Base-by-base conservation (phyloP, 768 basidiomycete genomes). In the Trametes coccinea region DNA sequence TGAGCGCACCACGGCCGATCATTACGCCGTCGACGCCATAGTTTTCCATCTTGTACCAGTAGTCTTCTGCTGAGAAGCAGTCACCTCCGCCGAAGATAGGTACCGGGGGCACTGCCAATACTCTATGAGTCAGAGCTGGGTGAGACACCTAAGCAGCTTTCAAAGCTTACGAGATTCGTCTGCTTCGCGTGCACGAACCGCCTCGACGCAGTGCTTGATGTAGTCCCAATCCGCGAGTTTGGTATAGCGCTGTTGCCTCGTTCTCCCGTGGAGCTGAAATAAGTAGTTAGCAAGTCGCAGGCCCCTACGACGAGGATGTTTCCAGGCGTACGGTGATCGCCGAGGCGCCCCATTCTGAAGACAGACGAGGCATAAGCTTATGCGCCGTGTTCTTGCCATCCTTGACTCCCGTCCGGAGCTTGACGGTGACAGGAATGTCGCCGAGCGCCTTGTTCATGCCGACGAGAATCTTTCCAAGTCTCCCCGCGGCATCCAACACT, bases 11-110 rank as follows among this genome's bases (percentile, higher is more conserved):
- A 22, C 97, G 81, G 0, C 88, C 97, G 39, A 98, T 82, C 97
- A 99, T 98, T 46, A 98, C 80, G 5, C 95, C 95, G 70, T 98
- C 95, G 0, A 97, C 94, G 4, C 93, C 93, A 30, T 83, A 86
- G n/a, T 77, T 72, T 46, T 93, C 86, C 33, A 95, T 82, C 47
- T 84, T 84, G 14, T 83, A 75, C 84, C 90, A 91, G 73, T 95
- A 95, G 60, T 84, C 88, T 60, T 89, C 79, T 5, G 91, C 85
- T 2, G 94, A 95, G 78, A 91, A 99, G 65, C 90, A 92, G 71
- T 99, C 97, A 0, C 97, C 97, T 30, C 94, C 94, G 7, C 97
- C 97, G 65, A 98, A 96, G 47, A 99, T 95, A 0, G 95, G 95
- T n/a, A 98, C 80, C 0, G 90, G 83, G 0, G 87, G 80, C 13